These are phyloP conservation scores for Herpetomonas samuelpessoai DNA, from an alignment of 208 protist genomes.

Conservation along the genomic window DNA sequence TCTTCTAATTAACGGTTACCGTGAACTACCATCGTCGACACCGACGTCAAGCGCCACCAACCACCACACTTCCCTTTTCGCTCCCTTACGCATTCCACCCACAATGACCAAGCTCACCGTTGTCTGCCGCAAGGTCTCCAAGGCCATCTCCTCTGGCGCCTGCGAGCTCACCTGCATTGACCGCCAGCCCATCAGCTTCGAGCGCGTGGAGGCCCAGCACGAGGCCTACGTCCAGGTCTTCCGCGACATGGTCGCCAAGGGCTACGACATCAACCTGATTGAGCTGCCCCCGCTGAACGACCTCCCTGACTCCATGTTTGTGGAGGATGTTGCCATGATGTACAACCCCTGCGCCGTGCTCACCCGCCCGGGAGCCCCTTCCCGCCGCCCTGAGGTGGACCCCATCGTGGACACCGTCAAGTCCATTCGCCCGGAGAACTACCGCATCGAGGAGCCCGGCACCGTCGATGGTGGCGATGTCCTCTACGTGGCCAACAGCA, in stretches of 20 bases:
- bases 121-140: constrained; percentile 33
- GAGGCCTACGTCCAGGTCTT: constrained; percentile 43
- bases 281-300: constrained; percentile 35
- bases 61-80: background rate
- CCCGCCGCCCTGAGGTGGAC: constrained; percentile 39
- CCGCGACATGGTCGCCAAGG: constrained; percentile 30
- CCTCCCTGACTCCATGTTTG: constrained; percentile 52
- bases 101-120: constrained; percentile 44
- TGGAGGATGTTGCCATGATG: constrained; percentile 49
- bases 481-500: constrained; percentile 32
- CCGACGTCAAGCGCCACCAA: too few species aligned
- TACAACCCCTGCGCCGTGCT: constrained; percentile 42
- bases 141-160: constrained; percentile 25
- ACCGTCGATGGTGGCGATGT: constrained; percentile 48
- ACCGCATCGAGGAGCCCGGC: constrained; percentile 37
- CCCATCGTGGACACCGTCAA: constrained; percentile 29
- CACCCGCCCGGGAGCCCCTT: constrained; percentile 42
- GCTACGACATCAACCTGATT: constrained; percentile 43
- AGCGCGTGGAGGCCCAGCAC: constrained; percentile 29
- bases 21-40: too few species aligned
- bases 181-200: constrained; percentile 35
- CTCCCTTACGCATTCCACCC: background rate
- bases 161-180: constrained; percentile 56
- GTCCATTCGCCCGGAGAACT: constrained; percentile 24
- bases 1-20: too few species aligned